phyloP scores from a whole-genome alignment of 768 basidiomycete genomes.

The Crassisporium funariophilum region DNA sequence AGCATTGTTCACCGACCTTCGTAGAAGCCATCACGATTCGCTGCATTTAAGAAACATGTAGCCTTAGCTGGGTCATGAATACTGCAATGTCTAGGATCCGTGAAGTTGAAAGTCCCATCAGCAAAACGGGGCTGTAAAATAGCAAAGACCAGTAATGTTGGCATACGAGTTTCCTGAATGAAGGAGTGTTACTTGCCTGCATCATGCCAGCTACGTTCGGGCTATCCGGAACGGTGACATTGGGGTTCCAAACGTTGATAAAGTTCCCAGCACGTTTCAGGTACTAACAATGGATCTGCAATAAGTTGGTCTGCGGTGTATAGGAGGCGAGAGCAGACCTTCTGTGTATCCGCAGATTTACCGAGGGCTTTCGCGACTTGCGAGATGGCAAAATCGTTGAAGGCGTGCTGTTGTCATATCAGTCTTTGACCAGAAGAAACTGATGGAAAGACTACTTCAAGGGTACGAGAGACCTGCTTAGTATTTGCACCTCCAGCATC shows the following conservation, averaged over 20 bases:
- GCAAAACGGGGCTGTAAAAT: slow-evolving; percentile 50
- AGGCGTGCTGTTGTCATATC: slow-evolving; percentile 48
- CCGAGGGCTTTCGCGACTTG: slow-evolving; percentile 62
- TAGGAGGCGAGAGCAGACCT: slow-evolving; percentile 38
- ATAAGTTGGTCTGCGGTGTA: neutral
- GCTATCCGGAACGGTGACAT: slow-evolving; percentile 50
- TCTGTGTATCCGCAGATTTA: slow-evolving; percentile 48
- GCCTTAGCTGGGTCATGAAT: slow-evolving; percentile 58
- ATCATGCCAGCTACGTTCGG: slow-evolving; percentile 57
- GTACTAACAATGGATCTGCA: slow-evolving; percentile 41
- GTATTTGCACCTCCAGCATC: slow-evolving; percentile 55
- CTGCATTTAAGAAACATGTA: slow-evolving; percentile 61
- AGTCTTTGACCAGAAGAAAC: neutral
- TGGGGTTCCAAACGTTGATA: slow-evolving; percentile 60
- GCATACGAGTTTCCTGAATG: neutral
- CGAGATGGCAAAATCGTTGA: slow-evolving; percentile 64
- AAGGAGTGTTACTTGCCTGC: slow-evolving; percentile 58
- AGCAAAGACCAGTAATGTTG: neutral
- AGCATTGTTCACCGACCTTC: slow-evolving; percentile 36
- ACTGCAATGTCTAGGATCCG: slow-evolving; percentile 69
- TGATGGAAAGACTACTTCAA: slow-evolving; percentile 45
- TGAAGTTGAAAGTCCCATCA: slow-evolving; percentile 62
- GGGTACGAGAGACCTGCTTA: slow-evolving; percentile 61
- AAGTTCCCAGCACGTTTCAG: slow-evolving; percentile 56
- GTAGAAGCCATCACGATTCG: slow-evolving; percentile 63